Evolutionary conservation across 1,284 basidiomycete genomes (phyloP), one percentile per base, ranked within the genome.

Genomic region (Apiotrichum sp.): DNA sequence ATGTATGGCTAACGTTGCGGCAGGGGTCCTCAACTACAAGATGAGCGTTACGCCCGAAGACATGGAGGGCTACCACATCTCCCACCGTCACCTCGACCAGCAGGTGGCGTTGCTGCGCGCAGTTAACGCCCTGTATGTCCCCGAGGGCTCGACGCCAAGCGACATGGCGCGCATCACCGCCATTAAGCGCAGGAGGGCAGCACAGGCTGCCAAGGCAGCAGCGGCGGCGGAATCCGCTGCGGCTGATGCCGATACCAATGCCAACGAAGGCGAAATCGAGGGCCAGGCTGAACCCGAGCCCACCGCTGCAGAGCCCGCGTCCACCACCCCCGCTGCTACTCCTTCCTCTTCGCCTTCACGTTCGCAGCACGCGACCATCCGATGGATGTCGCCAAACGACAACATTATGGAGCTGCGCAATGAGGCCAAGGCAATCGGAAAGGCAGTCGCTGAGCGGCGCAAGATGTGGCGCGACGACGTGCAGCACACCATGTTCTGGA

Each of bases 1-100:
- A 22, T 22, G 22, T 36, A 3, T 36, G 35, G 36, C 9, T 13
- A n/a, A 56, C 51, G 38, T 55, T 47, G 8, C 7, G 13, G 22
- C 51, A 76, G 74, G 73, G 75, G 55, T 61, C 0, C 62, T 75
- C 50, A 64, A 74, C 31, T 75, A 69, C 49, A 58, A 51, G 22
- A 59, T 76, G 35, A 50, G 52, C 6, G 59, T 63, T 5, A 55
- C 57, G 5, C 44, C 48, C 10, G 47, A 45, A 45, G 63, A 64
- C 31, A 40, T 48, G 4, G 50, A 62, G 11, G 63, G 59, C 2
- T 53, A 65, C 16, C 35, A 44, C 1, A 32, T 44, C 3, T 66
- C 67, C 4, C 53, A 55, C 2, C 48, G 39, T 4, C 55, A 50
- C 5, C 53, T 66, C 2, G 47, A 60, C 9, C 38, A 50, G 4